Evolutionary conservation across 2,329 filamentous ascomycete species (phyloP).

Genomic region (Coniochaeta pulveracea): DNA sequence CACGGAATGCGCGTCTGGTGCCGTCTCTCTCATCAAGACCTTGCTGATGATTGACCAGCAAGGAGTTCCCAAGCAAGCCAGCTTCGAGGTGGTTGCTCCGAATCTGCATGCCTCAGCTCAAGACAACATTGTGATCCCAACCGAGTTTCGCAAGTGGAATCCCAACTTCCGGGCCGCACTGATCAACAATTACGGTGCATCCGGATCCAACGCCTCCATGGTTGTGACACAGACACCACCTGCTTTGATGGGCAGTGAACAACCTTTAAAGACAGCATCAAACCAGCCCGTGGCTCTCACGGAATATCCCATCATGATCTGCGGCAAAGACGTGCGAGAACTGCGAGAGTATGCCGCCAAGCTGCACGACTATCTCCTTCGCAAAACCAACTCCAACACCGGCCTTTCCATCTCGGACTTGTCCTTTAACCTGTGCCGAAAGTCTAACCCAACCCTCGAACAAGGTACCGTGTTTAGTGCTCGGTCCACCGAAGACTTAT

Average conservation of each 20-base stretch:
- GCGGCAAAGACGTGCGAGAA: not conserved
- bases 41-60: constrained; percentile 17
- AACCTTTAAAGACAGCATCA: not conserved
- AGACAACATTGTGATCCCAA: constrained; percentile 13
- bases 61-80: constrained; percentile 19
- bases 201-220: constrained; percentile 17
- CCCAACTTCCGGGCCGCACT: constrained; percentile 8
- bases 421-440: constrained; percentile 19
- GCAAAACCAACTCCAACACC: not conserved
- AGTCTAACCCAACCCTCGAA: constrained; percentile 16
- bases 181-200: constrained; percentile 26
- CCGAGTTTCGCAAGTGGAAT: constrained; percentile 11
- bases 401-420: constrained; percentile 17
- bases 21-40: constrained; percentile 19
- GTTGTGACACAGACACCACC: constrained; percentile 9
- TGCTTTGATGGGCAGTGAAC: not conserved
- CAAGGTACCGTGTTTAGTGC: constrained; percentile 16
- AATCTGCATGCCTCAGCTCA: constrained; percentile 7
- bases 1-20: constrained; percentile 19
- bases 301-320: not conserved
- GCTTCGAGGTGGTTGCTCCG: constrained; percentile 17
- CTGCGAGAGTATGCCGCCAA: too few species aligned
- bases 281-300: not conserved
- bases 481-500: constrained; percentile 1
- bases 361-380: not conserved